Evolutionary conservation across 2,329 filamentous ascomycete species (phyloP), one percentile per base, ranked within the genome.

Genomic region (Leptographium radiaticola): DNA sequence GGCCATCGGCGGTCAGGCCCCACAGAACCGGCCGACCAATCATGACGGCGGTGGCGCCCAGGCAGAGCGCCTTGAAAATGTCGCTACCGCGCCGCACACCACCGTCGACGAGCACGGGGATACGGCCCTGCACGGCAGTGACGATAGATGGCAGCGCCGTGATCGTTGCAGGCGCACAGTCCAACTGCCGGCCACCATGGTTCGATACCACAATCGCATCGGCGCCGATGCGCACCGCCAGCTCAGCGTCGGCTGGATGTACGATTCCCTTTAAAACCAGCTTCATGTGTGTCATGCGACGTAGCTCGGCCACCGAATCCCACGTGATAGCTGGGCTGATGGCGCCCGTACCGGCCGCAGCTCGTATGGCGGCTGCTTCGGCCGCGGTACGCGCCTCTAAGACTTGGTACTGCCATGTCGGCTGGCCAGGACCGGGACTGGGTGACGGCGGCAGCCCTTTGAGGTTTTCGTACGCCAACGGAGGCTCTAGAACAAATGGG

Each of bases 21-120:
- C 74, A 77, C 10, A 77, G 65, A 12, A 70, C 66, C 7, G 71
- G 69, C 18, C 75, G 59, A 0, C 75, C 74, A 9, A 75, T 63
- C 64, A 72, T 75, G 45, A 69, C 69, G 55, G 69, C 71, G 52
- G 75, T 67, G 0, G 75, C 75, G 3, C 75, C 75, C 5, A 78
- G 62, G 0, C 73, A 73, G 2, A 78, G 58, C 2, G 74, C 75
- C 56, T 76, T 76, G 67, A 77, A 77, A n/a, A 77, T 69, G 58
- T 78, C 75, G 4, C 69, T 71, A 0, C 74, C 75, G 40, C 70
- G 66, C 15, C 74, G 59, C 36, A 77, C 71, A 1, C 75, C 74
- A 8, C 75, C 71, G 54, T 78, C 75, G 15, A 77, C 60, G 38
- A 70, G 69, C 18, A 75, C 65, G 1, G 64, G 64, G 12, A 75